Base-by-base conservation (phyloP, 2,329 filamentous ascomycete genomes). In the Colletotrichum tropicale region DNA sequence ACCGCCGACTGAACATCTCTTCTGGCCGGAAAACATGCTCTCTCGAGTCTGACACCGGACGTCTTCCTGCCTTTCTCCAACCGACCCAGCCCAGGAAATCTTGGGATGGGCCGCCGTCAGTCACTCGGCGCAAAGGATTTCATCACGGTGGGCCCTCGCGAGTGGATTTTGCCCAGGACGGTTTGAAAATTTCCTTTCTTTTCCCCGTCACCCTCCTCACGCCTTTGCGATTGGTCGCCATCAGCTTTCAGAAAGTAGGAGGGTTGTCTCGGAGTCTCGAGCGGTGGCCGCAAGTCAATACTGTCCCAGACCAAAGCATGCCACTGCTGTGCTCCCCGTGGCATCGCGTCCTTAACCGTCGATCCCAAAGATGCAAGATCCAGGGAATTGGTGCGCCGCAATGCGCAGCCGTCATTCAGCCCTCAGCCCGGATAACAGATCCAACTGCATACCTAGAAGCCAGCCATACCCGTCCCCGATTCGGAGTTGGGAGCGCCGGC, bases 401-500 rank as follows among this genome's bases (percentile, higher is more conserved):
- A 58, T 28, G 55, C 21, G 55, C 24, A 58, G 24, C 30, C 26
- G 58, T 48, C 10, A 48, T 48, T 48, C 10, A 48, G 18, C 18
- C 38, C 38, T 48, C n/a, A 48, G 18, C 18, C 38, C 38, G 18
- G 38, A 48, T 48, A n/a, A n/a, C 38, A 48, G 43, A 48, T 48
- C 43, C 43, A 52, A 52, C 43, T 21, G 43, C 43, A 52, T 52
- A 12, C 10, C 43, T 52, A 52, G n/a, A 21, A 52, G 43, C n/a
- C 61, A 73, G 56, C 58, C 58, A 56, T 61, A 62, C 36, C 67
- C 68, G 68, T 56, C 55, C 67, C 72, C 60, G 72, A 52, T 43
- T 66, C 67, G 60, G 68, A 61, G 10, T 61, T 60, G 68, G 66
- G 38, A 66, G 61, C 68, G 55, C 72, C 61, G 61, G 72, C 52